Percentiles rank a stretch among this genome's conserved stretches.
Conservation (phyloP, 108 stramenopile genomes). For the Schizochytrium sp. region DNA sequence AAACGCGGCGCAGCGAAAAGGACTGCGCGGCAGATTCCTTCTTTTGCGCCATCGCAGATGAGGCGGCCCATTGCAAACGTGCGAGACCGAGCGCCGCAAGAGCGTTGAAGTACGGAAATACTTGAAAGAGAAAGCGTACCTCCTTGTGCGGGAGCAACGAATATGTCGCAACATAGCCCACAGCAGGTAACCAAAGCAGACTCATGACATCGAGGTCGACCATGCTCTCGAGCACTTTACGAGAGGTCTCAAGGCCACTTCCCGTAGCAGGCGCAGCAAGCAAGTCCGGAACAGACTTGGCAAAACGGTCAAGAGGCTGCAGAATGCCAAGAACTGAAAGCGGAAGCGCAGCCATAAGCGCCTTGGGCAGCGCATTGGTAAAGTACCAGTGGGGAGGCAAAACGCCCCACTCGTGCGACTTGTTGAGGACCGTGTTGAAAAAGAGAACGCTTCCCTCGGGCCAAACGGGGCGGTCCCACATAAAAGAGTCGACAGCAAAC, state of each 20-base stretch:
- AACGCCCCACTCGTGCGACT: conserved; percentile 84
- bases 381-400: conserved; percentile 87
- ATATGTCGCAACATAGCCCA: conserved; percentile 67
- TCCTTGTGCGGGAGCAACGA: conserved; percentile 88
- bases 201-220: conserved; percentile 20
- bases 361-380: conserved; percentile 68
- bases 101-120: conserved; percentile 70
- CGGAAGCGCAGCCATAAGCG: conserved; percentile 52
- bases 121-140: conserved; percentile 82
- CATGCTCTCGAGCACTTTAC: background rate
- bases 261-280: background rate
- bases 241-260: background rate
- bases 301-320: background rate
- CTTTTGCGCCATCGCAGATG: background rate
- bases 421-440: conserved; percentile 86
- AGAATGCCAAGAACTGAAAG: conserved; percentile 17
- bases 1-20: background rate
- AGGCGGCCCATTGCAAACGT: conserved; percentile 22
- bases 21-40: background rate
- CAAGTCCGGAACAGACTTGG: conserved; percentile 18
- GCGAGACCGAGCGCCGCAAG: conserved; percentile 65
- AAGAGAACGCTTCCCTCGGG: conserved; percentile 92
- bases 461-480: conserved; percentile 88
- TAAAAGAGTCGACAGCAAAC: conserved; percentile 69
- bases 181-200: conserved; percentile 47